phyloP scores from a whole-genome alignment of 495 filamentous ascomycete genomes.

The Neurospora sublineolata region DNA sequence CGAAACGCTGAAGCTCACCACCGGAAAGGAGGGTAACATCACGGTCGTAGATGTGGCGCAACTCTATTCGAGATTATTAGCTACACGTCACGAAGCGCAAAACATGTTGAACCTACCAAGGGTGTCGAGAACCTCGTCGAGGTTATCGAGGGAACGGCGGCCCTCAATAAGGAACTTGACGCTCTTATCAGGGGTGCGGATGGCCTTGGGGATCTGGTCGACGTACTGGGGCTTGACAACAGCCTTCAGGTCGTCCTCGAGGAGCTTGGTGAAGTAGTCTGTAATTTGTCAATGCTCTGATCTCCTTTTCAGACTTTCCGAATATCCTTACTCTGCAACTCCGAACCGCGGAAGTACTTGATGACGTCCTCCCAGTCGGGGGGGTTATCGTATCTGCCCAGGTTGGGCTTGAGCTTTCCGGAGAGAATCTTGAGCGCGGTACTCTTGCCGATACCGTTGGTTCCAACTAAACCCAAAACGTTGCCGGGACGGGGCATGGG shows the following conservation, averaged over 20 bases:
- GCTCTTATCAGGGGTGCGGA: conserved; percentile 62
- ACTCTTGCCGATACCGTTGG: conserved; percentile 99
- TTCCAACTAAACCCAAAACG: conserved; percentile 93
- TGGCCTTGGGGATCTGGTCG: conserved; percentile 88
- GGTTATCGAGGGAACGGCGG: conserved; percentile 63
- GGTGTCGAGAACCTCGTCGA: conserved; percentile 72
- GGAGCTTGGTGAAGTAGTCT: conserved; percentile 98
- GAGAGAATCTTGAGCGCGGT: conserved; percentile 96
- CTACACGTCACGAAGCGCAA: background rate
- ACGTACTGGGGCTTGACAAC: conserved; percentile 99
- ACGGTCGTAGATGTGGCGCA: conserved; percentile 75
- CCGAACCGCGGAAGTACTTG: conserved; percentile 94
- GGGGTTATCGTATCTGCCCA: conserved; percentile 88
- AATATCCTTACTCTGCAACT: conserved; percentile 72
- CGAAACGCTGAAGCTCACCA: conserved; percentile 95
- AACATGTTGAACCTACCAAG: conserved; percentile 44
- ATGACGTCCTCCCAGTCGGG: conserved; percentile 99
- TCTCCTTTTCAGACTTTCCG: background rate
- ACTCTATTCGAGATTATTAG: conserved; percentile 39
- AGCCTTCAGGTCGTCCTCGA: conserved; percentile 92
- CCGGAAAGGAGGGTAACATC: conserved; percentile 84
- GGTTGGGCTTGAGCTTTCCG: conserved; percentile 94
- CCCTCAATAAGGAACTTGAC: conserved; percentile 67
- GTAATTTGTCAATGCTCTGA: conserved; percentile 4
- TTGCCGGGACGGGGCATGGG: conserved; percentile 92